A percentile compares a stretch with the other conserved stretches of the same genome.
phyloP scores from a whole-genome alignment of 2,329 filamentous ascomycete genomes.

The Diaporthe batatas region DNA sequence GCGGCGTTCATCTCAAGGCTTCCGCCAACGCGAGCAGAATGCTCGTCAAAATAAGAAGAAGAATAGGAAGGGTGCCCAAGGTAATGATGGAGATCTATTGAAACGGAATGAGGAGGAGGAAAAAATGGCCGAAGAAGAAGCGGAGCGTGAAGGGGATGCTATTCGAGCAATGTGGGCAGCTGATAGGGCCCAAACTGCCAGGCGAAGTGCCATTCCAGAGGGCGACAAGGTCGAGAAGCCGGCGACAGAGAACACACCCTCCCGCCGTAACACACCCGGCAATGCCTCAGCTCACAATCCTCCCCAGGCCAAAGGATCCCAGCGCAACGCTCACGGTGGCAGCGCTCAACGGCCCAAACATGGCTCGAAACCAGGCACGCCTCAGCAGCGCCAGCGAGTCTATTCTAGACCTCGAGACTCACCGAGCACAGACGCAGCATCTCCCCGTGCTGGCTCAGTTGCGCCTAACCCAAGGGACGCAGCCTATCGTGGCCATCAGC shows the following conservation, averaged over 20 bases:
- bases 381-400: conserved; percentile 37
- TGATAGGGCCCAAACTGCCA: conserved; percentile 46
- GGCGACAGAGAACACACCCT: conserved; percentile 23
- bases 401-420: conserved; percentile 34
- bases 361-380: conserved; percentile 40
- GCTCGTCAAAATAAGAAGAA: conserved; percentile 41
- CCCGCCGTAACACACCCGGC: conserved; percentile 8
- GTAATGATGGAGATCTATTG: conserved; percentile 36
- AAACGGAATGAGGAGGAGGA: conserved; percentile 44
- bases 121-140: conserved; percentile 47
- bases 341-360: conserved; percentile 27
- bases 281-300: conserved; percentile 4
- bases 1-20: conserved; percentile 42
- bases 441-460: conserved; percentile 8
- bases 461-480: conserved; percentile 13
- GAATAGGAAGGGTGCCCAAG: conserved; percentile 40
- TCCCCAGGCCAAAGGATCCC: background rate
- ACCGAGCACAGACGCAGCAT: conserved; percentile 38
- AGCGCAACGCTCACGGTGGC: conserved; percentile 11
- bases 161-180: conserved; percentile 53
- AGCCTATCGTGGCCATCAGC: conserved; percentile 35
- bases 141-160: conserved; percentile 49
- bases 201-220: conserved; percentile 47
- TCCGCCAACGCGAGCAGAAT: conserved; percentile 37
- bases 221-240: conserved; percentile 40